Conservation (phyloP, 371 early-diverging fungal genomes). For the Mortierella sp. region DNA sequence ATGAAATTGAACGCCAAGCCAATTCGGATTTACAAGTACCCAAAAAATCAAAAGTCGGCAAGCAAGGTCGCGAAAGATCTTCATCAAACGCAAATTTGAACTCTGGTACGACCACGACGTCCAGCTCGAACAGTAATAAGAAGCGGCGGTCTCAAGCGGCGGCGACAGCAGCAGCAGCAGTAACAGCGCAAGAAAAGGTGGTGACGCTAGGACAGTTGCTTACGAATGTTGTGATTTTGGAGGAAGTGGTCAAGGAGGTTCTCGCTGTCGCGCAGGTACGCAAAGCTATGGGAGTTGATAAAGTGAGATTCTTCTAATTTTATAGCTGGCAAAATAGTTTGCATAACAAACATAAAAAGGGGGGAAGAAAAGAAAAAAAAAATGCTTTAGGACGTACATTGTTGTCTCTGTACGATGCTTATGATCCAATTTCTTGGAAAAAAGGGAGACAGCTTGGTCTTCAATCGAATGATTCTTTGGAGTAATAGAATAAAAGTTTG, state of each 20-base stretch:
- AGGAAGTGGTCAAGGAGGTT: slow-evolving; percentile 93
- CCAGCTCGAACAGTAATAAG: not conserved
- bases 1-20: slow-evolving; percentile 38
- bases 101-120: slow-evolving; percentile 3
- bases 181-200: slow-evolving; percentile 55
- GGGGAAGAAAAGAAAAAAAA: not conserved
- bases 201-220: slow-evolving; percentile 75
- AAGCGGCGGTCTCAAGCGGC: not conserved
- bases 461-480: no score
- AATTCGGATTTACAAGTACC: slow-evolving; percentile 41
- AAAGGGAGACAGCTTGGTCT: no score
- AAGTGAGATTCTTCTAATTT: slow-evolving; percentile 59
- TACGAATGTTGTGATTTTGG: slow-evolving; percentile 91
- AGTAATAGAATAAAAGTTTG: not conserved
- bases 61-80: not conserved
- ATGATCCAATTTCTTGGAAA: no score
- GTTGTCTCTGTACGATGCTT: no score
- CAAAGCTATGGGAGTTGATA: slow-evolving; percentile 80
- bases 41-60: not conserved
- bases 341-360: not conserved
- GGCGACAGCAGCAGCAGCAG: not conserved
- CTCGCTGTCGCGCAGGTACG: slow-evolving; percentile 87
- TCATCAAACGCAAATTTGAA: not conserved
- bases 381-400: no score
- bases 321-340: not conserved